Base-by-base conservation (phyloP, 495 filamentous ascomycete genomes). In the Endocarpon pusillum region DNA sequence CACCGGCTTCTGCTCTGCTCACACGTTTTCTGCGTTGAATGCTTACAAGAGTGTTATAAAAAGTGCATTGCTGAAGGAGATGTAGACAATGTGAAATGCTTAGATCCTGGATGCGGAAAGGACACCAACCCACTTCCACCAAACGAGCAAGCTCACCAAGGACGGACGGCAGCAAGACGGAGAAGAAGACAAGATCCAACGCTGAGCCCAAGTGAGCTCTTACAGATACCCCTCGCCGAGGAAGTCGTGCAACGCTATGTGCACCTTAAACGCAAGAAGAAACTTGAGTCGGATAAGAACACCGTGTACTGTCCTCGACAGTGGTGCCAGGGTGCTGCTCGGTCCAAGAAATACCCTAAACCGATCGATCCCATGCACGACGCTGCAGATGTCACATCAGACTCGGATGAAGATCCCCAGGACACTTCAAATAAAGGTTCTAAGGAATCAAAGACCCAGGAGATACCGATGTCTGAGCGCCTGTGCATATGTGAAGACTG, bases 241-340 rank as follows among this genome's bases (percentile, higher is more conserved):
- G 75, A 79, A 15, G 67, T 57, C 3, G 82, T 94, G 10, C 75
- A 81, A 41, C 79, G 89, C 28, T 97, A 89, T 44, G 79, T 86
- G 4, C 72, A 69, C 19, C 57, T 97, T 21, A 94, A 91, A 54
- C 79, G 87, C 41, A 97, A 96, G 56, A 79, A 75, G 34, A 76
- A 82, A 42, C 66, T 94, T 6, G 89, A 94, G 49, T 74, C 82
- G 0, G 86, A 97, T 43, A 85, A 80, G 41, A 78, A 71, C 29
- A 94, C 86, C 0, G 67, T 94, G n/a, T 94, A 89, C 49, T 97
- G 89, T 45, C 89, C 89, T 2, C 71, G 89, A 1, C 61, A 71
- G 41, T 97, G 87, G 87, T 97, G 89, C 47, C 83, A 92, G 49
- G 83, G 81, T 14, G 77, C 86, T n/a, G 81, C 82, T 3, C 67